Evolutionary conservation across 2,329 filamentous ascomycete genomes (phyloP).

Genomic region (Apiospora arundinis): DNA sequence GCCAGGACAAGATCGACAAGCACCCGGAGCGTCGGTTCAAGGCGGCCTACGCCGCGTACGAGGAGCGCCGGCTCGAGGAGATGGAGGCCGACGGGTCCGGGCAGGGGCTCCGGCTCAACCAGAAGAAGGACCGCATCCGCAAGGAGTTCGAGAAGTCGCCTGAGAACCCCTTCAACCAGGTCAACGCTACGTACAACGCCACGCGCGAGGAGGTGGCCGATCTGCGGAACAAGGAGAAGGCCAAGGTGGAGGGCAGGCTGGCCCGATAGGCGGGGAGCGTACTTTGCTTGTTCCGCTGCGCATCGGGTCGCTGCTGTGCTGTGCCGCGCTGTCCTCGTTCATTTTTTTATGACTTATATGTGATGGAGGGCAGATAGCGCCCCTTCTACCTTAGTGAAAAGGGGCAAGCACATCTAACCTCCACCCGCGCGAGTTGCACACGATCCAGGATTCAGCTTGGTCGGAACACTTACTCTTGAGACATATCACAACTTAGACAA

Average conservation of each 20-base stretch:
- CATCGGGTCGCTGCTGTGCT: background rate
- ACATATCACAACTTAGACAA: background rate
- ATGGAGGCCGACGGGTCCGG: constrained; percentile 81
- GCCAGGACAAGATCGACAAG: constrained; percentile 77
- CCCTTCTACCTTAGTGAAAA: background rate
- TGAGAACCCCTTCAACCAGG: constrained; percentile 96
- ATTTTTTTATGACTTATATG: too few species aligned
- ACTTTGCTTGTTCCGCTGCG: background rate
- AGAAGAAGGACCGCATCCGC: constrained; percentile 81
- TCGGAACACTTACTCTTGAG: background rate
- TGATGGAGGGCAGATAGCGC: background rate
- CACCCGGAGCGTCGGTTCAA: constrained; percentile 90
- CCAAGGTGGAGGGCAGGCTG: constrained; percentile 70
- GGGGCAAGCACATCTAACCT: too few species aligned
- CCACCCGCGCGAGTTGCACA: too few species aligned
- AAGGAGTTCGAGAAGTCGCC: constrained; percentile 96
- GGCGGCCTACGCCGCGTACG: constrained; percentile 82
- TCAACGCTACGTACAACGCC: constrained; percentile 76
- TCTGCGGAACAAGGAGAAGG: constrained; percentile 69
- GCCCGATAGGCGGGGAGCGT: background rate
- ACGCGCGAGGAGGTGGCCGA: constrained; percentile 76
- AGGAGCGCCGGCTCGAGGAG: constrained; percentile 81
- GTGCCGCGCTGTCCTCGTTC: background rate
- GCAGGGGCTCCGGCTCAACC: constrained; percentile 77
- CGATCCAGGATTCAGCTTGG: background rate